Conservation (phyloP, 345 rosid genomes). For the Sonneratia alba region DNA sequence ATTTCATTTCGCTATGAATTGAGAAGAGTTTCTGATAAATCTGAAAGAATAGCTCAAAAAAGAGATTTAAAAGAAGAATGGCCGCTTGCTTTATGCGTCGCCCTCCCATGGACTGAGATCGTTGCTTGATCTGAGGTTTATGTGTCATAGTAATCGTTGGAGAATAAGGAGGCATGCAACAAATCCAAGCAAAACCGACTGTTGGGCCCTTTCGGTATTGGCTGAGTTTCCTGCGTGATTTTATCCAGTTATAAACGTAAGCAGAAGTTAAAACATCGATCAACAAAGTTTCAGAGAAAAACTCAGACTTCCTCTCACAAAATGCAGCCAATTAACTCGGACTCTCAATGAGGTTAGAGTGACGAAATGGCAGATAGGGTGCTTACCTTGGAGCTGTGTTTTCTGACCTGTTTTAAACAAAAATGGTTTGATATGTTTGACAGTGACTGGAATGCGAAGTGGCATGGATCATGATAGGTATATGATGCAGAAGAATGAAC, state of each 20-base stretch:
- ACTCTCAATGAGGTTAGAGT: no score
- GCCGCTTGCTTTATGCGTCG: neutral
- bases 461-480: neutral
- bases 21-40: neutral
- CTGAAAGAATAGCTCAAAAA: neutral
- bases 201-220: neutral
- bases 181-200: neutral
- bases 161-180: neutral
- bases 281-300: neutral
- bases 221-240: slow-evolving; percentile 3
- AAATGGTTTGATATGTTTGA: neutral
- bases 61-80: neutral
- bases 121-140: neutral
- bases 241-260: neutral
- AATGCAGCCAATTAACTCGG: no score
- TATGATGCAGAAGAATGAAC: neutral
- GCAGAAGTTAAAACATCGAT: neutral
- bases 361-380: neutral
- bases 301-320: no score
- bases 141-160: neutral
- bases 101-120: neutral
- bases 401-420: neutral
- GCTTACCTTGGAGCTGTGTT: neutral
- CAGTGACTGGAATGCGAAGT: neutral
- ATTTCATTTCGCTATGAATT: no score